These are phyloP conservation scores for Komagataella phaffii DNA, from an alignment of 805 yeast species.

Conservation along the genomic window DNA sequence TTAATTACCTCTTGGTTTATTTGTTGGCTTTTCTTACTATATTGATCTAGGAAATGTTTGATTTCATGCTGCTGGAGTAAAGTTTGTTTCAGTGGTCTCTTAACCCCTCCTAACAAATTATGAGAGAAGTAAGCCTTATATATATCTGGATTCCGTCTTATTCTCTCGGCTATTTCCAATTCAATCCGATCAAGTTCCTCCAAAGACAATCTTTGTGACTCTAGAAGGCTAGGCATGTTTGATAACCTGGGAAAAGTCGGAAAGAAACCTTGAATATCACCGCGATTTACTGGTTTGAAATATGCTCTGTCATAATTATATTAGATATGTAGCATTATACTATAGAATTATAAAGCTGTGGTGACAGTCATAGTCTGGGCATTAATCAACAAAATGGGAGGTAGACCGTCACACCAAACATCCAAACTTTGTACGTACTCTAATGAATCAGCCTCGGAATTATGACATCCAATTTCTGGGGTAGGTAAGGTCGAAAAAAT, in stretches of 20 bases:
- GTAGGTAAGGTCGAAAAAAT: conserved; percentile 86
- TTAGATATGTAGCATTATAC: not conserved
- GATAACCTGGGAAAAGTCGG: not conserved
- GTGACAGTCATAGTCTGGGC: conserved; percentile 95
- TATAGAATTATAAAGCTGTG: conserved; percentile 54
- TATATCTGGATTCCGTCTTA: conserved; percentile 47
- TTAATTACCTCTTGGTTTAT: conserved; percentile 6
- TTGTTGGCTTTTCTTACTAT: conserved; percentile 18
- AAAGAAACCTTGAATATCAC: not conserved
- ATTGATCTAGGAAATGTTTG: conserved; percentile 31
- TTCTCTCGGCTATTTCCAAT: conserved; percentile 45
- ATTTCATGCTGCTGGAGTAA: conserved; percentile 60
- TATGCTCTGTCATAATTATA: no score
- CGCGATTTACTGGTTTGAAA: not conserved
- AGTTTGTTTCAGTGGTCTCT: conserved; percentile 35
- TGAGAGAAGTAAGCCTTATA: conserved; percentile 17
- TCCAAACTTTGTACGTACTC: conserved; percentile 70
- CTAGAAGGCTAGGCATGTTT: not conserved
- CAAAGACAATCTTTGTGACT: conserved; percentile 7
- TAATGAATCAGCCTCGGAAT: conserved; percentile 49
- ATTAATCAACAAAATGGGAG: conserved; percentile 73
- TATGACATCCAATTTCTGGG: conserved; percentile 74
- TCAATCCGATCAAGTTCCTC: conserved; percentile 71
- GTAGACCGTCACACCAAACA: conserved; percentile 69
- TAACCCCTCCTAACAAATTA: conserved; percentile 19